Evolutionary conservation across 2,329 filamentous ascomycete species (phyloP).

Genomic region (Pyrenophora teres): DNA sequence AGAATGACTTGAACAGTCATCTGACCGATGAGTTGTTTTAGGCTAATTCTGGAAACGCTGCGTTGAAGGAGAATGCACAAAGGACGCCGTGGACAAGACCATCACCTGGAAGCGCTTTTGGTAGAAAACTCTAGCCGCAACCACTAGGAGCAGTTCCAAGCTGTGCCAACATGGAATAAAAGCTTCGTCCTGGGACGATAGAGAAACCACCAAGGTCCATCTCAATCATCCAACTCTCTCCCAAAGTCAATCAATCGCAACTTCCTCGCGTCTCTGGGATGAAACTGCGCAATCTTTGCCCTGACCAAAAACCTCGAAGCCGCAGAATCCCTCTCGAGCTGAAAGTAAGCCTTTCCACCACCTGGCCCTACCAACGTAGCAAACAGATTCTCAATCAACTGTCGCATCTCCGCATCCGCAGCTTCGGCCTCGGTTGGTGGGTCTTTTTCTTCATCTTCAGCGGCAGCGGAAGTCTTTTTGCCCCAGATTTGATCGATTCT

Average conservation of each 20-base stretch:
- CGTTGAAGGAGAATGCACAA: too few relatives aligned
- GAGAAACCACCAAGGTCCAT: neutral
- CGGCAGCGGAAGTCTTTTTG: conserved; percentile 29
- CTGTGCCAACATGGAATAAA: too few relatives aligned
- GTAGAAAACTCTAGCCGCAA: too few relatives aligned
- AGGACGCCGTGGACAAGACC: neutral
- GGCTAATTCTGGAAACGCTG: too few relatives aligned
- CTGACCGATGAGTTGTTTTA: too few relatives aligned
- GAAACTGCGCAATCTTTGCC: conserved; percentile 61
- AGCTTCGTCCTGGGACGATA: too few relatives aligned
- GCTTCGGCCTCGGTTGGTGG: conserved; percentile 53
- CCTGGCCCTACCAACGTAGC: conserved; percentile 46
- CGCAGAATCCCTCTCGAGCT: conserved; percentile 57
- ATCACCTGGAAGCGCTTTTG: neutral
- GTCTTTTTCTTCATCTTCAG: conserved; percentile 28
- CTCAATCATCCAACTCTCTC: conserved; percentile 45
- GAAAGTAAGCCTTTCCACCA: conserved; percentile 52
- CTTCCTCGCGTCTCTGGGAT: conserved; percentile 58
- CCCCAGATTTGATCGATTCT: conserved; percentile 59
- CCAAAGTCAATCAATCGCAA: conserved; percentile 61
- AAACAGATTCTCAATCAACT: conserved; percentile 54
- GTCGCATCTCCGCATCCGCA: conserved; percentile 54
- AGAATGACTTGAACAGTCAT: too few relatives aligned
- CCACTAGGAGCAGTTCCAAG: too few relatives aligned
- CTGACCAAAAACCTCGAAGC: conserved; percentile 59